These are phyloP conservation scores for Acanthamoeba sp. DNA, from an alignment of 208 protist genomes.

Conservation along the genomic window DNA sequence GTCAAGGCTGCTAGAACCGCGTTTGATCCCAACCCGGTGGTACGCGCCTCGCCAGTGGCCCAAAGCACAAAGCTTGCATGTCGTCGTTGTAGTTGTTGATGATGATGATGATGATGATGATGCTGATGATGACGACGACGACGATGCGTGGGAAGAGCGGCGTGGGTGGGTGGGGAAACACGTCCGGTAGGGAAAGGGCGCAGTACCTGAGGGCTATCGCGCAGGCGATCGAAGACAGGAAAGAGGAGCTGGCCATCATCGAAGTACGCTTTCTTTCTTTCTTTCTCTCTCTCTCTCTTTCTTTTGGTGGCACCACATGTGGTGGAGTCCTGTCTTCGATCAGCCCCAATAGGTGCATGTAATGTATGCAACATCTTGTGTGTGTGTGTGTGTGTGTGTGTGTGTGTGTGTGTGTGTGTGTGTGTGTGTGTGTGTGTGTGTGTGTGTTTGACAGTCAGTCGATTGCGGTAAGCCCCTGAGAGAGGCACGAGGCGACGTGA, in stretches of 20 bases:
- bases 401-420: too few species aligned
- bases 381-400: too few species aligned
- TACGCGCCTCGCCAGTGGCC: neutral
- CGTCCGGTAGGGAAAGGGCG: neutral
- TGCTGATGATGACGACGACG: too few species aligned
- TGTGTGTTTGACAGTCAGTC: neutral
- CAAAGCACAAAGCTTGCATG: neutral
- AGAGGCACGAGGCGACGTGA: slow-evolving; percentile 1
- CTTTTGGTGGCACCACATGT: too few species aligned
- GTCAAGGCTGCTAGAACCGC: slow-evolving; percentile 14
- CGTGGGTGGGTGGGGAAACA: neutral
- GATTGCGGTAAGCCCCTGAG: slow-evolving; percentile 52
- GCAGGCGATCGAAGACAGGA: neutral
- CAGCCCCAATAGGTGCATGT: too few species aligned
- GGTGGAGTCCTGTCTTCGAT: too few species aligned
- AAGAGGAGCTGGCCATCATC: neutral
- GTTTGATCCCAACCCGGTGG: neutral
- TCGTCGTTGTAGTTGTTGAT: too few species aligned
- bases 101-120: too few species aligned
- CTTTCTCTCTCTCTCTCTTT: neutral
- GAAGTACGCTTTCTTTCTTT: slow-evolving; percentile 14
- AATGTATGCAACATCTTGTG: too few species aligned
- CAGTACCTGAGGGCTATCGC: slow-evolving; percentile 9
- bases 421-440: too few species aligned
- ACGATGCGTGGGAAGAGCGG: neutral